phyloP scores from a whole-genome alignment of 2,329 filamentous ascomycete genomes.

The Sclerotinia minor region DNA sequence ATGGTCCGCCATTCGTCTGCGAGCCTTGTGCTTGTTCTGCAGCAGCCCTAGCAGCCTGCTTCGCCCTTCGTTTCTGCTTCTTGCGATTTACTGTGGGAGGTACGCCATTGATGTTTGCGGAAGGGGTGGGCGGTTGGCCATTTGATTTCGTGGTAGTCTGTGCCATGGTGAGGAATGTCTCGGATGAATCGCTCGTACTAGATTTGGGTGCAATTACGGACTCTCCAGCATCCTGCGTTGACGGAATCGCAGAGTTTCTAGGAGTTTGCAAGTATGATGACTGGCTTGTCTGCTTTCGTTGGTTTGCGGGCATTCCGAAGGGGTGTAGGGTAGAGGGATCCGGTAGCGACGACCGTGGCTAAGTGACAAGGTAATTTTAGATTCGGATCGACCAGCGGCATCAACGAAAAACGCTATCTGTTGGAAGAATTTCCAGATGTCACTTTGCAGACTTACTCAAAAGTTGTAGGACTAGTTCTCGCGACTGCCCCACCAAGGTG shows the following conservation, averaged over 20 bases:
- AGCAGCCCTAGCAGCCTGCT: slow-evolving; percentile 50
- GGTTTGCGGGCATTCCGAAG: slow-evolving; percentile 53
- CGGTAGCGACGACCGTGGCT: slow-evolving; percentile 19
- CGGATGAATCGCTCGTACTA: slow-evolving; percentile 51
- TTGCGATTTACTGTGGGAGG: slow-evolving; percentile 75
- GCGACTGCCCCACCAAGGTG: slow-evolving; percentile 41
- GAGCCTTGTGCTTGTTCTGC: slow-evolving; percentile 36
- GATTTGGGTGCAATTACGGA: slow-evolving; percentile 63
- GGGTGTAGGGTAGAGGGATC: slow-evolving; percentile 18
- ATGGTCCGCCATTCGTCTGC: slow-evolving; percentile 32
- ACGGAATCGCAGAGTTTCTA: slow-evolving; percentile 59
- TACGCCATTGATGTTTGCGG: slow-evolving; percentile 39
- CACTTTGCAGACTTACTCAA: slow-evolving; percentile 22
- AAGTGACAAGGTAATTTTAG: slow-evolving; percentile 12
- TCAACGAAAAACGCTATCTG: slow-evolving; percentile 6
- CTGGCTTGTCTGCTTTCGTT: slow-evolving; percentile 52
- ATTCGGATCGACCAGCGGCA: slow-evolving; percentile 15
- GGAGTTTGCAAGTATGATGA: slow-evolving; percentile 54
- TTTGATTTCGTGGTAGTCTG: slow-evolving; percentile 40
- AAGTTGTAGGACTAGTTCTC: slow-evolving; percentile 24
- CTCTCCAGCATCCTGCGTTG: slow-evolving; percentile 69
- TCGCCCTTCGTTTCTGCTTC: slow-evolving; percentile 91
- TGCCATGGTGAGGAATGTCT: slow-evolving; percentile 51
- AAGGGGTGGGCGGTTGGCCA: slow-evolving; percentile 35
- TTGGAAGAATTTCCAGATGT: slow-evolving; percentile 6